Percentiles rank a stretch among this genome's conserved stretches.
Evolutionary conservation across 2,329 filamentous ascomycete genomes (phyloP).

Genomic region (Lomentospora prolificans): DNA sequence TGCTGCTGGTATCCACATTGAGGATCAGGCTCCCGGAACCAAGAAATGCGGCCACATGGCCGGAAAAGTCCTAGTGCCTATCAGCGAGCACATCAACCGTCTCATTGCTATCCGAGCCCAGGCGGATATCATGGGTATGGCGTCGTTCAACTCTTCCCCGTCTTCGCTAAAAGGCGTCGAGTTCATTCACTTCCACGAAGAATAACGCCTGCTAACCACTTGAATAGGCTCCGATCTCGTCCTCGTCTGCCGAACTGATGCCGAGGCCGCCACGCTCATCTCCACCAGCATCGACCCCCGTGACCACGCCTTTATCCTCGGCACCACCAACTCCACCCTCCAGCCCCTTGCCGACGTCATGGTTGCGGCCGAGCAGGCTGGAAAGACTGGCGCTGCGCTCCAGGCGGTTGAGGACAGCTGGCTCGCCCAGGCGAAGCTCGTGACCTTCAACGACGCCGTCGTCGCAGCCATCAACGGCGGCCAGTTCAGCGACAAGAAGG

Average conservation of each 20-base stretch:
- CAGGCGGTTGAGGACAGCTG: slow-evolving; percentile 90
- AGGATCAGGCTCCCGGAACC: slow-evolving; percentile 94
- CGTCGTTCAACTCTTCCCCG: background rate
- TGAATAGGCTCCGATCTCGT: slow-evolving; percentile 66
- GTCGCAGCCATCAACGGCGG: slow-evolving; percentile 67
- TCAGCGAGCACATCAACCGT: slow-evolving; percentile 96
- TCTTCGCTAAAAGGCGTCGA: background rate
- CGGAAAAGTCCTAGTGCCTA: slow-evolving; percentile 93
- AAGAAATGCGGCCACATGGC: slow-evolving; percentile 99
- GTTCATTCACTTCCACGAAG: too few relatives aligned
- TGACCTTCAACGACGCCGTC: slow-evolving; percentile 87
- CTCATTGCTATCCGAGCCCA: slow-evolving; percentile 94
- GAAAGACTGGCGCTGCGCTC: slow-evolving; percentile 70
- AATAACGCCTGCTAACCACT: background rate
- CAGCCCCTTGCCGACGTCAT: slow-evolving; percentile 86
- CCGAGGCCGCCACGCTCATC: slow-evolving; percentile 94
- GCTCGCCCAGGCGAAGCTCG: slow-evolving; percentile 67
- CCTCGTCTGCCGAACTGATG: slow-evolving; percentile 88
- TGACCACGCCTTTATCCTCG: slow-evolving; percentile 89
- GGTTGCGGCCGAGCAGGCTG: slow-evolving; percentile 70
- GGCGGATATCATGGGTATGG: slow-evolving; percentile 88
- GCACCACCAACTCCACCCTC: slow-evolving; percentile 74
- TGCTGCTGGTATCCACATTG: slow-evolving; percentile 95
- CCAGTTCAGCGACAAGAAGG: slow-evolving; percentile 53
- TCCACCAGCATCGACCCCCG: slow-evolving; percentile 92